Evolutionary conservation across 2,329 filamentous ascomycete genomes (phyloP), one percentile per base, ranked within the genome.

Genomic region (Fonsecaea multimorphosa): DNA sequence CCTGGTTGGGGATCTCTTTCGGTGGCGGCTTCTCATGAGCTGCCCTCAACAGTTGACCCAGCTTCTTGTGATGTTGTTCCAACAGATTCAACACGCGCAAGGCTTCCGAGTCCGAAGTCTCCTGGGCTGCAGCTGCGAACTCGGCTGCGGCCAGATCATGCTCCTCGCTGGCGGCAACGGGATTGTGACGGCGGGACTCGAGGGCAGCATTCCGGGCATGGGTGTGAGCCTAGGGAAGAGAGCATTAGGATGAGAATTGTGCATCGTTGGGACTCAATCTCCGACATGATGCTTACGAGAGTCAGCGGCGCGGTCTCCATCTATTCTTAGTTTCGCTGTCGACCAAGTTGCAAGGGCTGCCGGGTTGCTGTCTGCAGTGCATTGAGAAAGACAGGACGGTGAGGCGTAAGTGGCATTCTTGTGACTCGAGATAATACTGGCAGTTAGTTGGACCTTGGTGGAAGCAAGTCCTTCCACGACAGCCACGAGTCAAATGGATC

Each of bases 141-240:
- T 97, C 92, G 69, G 89, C 89, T 1, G 95, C 94, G 40, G 95
- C 95, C 64, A 91, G 84, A 60, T 93, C 89, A 79, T 98, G 94
- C 77, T 97, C 91, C 74, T 90, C 91, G 74, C 93, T 91, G 68
- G 94, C 94, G 55, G 91, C 88, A 6, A 89, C 90, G 63, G 91
- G 91, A 75, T 95, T 84, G 27, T 84, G 82, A 70, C 85, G 85
- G 69, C 84, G 83, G 36, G 86, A 87, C 62, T 93, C 92, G 27
- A 89, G 84, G 27, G 91, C 89, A 51, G 94, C 93, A 74, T 91
- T 93, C 73, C 89, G 88, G 58, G 92, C 93, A 80, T 97, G 93
- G 72, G 94, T 90, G 79, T 97, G 92, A 68, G 93, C 94, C 87
- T 94, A 72, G 65, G 75, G 65, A 76, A 73, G 44, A 58, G 49